Conservation (phyloP, 2,329 filamentous ascomycete genomes). For the Ceratocystiopsis minuta region DNA sequence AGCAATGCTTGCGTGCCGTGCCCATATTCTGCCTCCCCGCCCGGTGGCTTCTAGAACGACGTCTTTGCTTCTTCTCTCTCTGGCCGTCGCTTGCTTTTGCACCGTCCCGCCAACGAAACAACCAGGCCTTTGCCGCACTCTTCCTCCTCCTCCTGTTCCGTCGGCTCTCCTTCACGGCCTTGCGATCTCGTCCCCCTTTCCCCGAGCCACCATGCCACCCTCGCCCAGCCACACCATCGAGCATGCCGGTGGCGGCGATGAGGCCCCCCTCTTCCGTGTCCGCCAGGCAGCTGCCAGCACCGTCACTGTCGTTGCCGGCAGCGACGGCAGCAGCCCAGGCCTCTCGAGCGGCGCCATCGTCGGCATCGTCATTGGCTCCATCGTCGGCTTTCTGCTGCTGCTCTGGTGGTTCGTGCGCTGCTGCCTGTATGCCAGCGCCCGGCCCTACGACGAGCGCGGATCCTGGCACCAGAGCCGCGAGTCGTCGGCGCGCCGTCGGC, state of each 20-base stretch:
- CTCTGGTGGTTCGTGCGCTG: constrained; percentile 27
- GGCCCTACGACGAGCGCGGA: constrained; percentile 12
- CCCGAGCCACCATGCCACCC: too few species aligned
- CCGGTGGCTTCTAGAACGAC: too few species aligned
- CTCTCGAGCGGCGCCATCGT: constrained; percentile 31
- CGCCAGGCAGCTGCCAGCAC: constrained; percentile 11
- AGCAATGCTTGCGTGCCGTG: too few species aligned
- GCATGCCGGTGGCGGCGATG: not conserved
- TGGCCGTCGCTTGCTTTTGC: too few species aligned
- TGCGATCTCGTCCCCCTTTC: too few species aligned
- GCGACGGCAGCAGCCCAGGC: constrained; percentile 8
- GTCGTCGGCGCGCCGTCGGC: not conserved
- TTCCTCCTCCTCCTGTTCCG: too few species aligned
- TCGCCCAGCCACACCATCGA: not conserved
- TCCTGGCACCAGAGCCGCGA: too few species aligned
- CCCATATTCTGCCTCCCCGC: too few species aligned
- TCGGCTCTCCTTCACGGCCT: too few species aligned
- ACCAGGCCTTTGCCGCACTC: too few species aligned
- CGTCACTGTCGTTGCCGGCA: constrained; percentile 14
- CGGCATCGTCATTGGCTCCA: constrained; percentile 31
- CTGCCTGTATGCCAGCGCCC: constrained; percentile 23
- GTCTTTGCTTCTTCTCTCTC: too few species aligned
- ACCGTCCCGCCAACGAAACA: too few species aligned
- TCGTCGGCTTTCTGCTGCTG: constrained; percentile 26
- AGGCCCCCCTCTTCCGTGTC: not conserved